Percentiles rank a stretch among this genome's conserved stretches.
These are phyloP conservation scores for Rhizopogon vinicolor DNA, from an alignment of 768 basidiomycete species.

Conservation along the genomic window DNA sequence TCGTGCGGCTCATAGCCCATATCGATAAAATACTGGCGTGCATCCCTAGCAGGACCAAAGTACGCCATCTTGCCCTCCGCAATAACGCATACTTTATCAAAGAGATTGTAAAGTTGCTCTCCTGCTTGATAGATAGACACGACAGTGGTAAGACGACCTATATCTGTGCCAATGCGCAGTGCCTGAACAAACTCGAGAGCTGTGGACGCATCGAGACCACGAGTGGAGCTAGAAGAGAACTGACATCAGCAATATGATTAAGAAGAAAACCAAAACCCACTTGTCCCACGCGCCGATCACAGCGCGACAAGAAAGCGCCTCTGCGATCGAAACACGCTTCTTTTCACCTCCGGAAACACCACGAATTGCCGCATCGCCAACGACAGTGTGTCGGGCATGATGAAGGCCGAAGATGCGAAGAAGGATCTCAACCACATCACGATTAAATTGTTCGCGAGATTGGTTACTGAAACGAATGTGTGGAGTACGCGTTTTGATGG, in stretches of 20 bases:
- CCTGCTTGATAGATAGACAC: conserved; percentile 75
- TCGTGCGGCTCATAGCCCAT: conserved; percentile 72
- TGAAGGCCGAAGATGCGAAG: conserved; percentile 80
- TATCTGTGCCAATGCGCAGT: conserved; percentile 77
- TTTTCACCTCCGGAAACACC: conserved; percentile 79
- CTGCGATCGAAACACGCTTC: conserved; percentile 79
- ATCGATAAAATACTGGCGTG: conserved; percentile 72
- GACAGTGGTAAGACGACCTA: conserved; percentile 76
- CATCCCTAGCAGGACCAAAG: conserved; percentile 69
- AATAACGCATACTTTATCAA: conserved; percentile 87
- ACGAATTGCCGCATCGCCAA: conserved; percentile 85
- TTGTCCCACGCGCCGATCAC: conserved; percentile 84
- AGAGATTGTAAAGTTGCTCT: conserved; percentile 69
- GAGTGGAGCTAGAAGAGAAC: conserved; percentile 40
- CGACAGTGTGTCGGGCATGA: conserved; percentile 72
- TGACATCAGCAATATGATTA: too few species aligned
- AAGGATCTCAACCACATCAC: conserved; percentile 54
- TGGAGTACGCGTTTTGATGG: conserved; percentile 67
- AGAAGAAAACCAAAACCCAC: not conserved
- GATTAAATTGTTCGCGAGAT: conserved; percentile 52
- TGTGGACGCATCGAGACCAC: conserved; percentile 81
- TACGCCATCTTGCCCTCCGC: conserved; percentile 79
- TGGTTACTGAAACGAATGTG: conserved; percentile 68
- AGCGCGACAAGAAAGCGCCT: conserved; percentile 82
- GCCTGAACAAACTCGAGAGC: conserved; percentile 83